A percentile compares a stretch with the other conserved stretches of the same genome.
Evolutionary conservation across 352 stramenopile species (phyloP).

Genomic region (Phytopythium vexans): DNA sequence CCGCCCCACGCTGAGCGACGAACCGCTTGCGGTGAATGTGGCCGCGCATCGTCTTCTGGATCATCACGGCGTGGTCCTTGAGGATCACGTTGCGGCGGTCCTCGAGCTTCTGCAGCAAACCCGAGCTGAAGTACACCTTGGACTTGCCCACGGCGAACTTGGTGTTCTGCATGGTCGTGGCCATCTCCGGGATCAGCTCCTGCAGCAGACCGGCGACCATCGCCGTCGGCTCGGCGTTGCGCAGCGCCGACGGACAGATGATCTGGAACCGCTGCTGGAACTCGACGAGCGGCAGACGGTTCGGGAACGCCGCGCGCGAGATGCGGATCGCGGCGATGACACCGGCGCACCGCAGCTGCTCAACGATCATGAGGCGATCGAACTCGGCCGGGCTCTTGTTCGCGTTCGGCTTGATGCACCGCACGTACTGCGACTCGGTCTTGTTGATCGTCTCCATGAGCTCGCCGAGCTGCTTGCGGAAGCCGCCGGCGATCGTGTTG

Average conservation of each 20-base stretch:
- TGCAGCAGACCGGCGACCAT: conserved; percentile 81
- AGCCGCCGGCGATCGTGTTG: conserved; percentile 80
- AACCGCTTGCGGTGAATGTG: conserved; percentile 61
- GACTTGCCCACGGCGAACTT: conserved; percentile 76
- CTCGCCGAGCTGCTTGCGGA: conserved; percentile 82
- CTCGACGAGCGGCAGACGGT: conserved; percentile 88
- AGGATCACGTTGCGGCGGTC: conserved; percentile 74
- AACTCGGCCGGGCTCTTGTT: conserved; percentile 83
- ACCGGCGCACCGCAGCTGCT: conserved; percentile 87
- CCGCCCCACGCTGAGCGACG: conserved; percentile 31
- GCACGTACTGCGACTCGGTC: conserved; percentile 86
- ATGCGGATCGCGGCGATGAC: conserved; percentile 90
- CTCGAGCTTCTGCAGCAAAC: conserved; percentile 90
- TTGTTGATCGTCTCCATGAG: conserved; percentile 88
- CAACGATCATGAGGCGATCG: conserved; percentile 85
- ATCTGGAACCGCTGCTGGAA: conserved; percentile 84
- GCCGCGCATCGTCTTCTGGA: conserved; percentile 73
- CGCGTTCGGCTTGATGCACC: conserved; percentile 90
- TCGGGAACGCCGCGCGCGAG: conserved; percentile 84
- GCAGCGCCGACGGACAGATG: conserved; percentile 69
- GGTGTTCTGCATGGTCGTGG: conserved; percentile 64
- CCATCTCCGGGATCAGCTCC: conserved; percentile 62
- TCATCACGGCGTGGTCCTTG: conserved; percentile 66
- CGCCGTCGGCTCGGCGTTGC: conserved; percentile 41
- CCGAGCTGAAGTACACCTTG: conserved; percentile 88